A percentile compares a stretch with the other conserved stretches of the same genome.
Evolutionary conservation across 306 rosid genomes (phyloP).

Genomic region (Mimosa bimucronata): DNA sequence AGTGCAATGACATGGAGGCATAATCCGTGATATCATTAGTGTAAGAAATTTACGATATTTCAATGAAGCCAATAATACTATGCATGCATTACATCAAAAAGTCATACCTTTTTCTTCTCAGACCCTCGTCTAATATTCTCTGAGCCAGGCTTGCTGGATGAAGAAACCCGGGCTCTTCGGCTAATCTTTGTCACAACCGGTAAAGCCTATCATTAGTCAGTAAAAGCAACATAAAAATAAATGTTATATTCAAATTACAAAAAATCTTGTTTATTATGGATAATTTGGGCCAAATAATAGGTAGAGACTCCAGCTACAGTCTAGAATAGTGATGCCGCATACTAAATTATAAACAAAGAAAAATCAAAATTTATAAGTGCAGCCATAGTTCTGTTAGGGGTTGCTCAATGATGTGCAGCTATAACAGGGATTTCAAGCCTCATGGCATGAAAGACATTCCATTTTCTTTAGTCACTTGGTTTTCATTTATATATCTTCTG

Average conservation of each 20-base stretch:
- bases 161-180: slow-evolving; percentile 66
- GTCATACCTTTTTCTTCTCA: slow-evolving; percentile 81
- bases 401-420: not conserved
- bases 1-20: slow-evolving; percentile 4
- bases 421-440: not conserved
- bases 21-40: not conserved
- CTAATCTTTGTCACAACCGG: slow-evolving; percentile 62
- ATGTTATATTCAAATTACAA: slow-evolving; percentile 33
- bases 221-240: slow-evolving; percentile 28
- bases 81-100: slow-evolving; percentile 2
- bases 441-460: not conserved
- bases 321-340: not conserved
- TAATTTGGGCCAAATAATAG: not conserved
- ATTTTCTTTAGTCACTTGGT: not conserved
- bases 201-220: slow-evolving; percentile 64
- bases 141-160: slow-evolving; percentile 60
- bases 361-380: not conserved
- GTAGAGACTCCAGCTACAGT: not conserved
- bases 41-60: slow-evolving; percentile 25
- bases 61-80: slow-evolving; percentile 8
- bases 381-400: not conserved
- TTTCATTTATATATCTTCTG: not conserved
- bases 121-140: slow-evolving; percentile 61
- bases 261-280: slow-evolving; percentile 12
- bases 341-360: slow-evolving; percentile 3